Base-by-base conservation (phyloP, 1,284 basidiomycete species). In the Abortiporus biennis region DNA sequence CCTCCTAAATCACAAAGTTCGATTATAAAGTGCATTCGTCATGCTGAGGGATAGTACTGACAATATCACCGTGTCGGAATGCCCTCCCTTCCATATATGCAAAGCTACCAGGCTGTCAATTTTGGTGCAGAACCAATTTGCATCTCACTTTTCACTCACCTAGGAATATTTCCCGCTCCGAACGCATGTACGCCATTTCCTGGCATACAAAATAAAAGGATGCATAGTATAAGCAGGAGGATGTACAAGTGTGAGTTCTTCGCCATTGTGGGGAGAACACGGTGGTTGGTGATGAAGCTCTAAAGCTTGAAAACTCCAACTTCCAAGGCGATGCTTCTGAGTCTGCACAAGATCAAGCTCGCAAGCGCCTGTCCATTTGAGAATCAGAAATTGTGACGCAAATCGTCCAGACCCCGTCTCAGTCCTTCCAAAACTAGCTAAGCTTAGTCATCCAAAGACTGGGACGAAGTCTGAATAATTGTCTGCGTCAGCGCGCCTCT, bases 1-100 rank as follows among this genome's bases (percentile, higher is more conserved):
- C 85, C 69, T 86, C 84, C 82, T 85, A 49, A 27, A 20, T 21
- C 21, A 35, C 20, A n/a, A 33, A 23, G 15, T 45, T 36, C 47
- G 29, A 37, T n/a, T 17, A 6, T 37, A 36, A 44, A 34, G 16
- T 12, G 44, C 21, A n/a, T n/a, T n/a, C n/a, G 11, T 11, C 36
- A 6, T 15, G 30, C 32, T 16, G 11, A 42, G 16, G 12, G 15
- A 38, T 34, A 23, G 9, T 39, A 61, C 78, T 56, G 54, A 89
- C 87, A 47, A 92, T 91, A 62, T 92, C 88, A 29, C 89, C 89
- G 59, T 92, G 89, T 36, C 89, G 69, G 62, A 87, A 92, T 0
- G 89, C 89, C 51, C 74, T 78, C 36, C 86, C 83, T 56, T 87
- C 83, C 63, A 86, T 67, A 58, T 78, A 86, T 8, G 82, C 79